Conservation (phyloP, 2,329 filamentous ascomycete species). For the Ophiostoma sp. region DNA sequence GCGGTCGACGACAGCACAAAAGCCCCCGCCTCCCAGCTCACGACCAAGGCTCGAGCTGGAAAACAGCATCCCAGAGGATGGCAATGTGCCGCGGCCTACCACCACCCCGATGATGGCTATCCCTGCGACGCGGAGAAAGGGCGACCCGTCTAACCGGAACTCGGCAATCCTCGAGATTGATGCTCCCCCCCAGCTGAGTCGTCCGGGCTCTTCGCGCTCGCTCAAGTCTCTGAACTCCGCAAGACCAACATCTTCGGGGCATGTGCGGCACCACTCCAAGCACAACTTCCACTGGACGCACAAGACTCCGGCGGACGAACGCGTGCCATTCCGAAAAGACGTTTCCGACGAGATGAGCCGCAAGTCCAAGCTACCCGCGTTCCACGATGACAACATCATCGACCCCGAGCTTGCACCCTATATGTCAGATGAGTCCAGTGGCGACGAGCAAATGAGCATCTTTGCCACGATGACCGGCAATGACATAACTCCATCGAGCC, state of each 20-base stretch:
- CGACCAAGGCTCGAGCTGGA: constrained; percentile 40
- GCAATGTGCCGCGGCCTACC: constrained; percentile 48
- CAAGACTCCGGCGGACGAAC: constrained; percentile 64
- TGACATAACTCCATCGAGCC: constrained; percentile 57
- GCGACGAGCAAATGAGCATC: constrained; percentile 84
- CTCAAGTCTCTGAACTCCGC: constrained; percentile 64
- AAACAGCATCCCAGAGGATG: constrained; percentile 37
- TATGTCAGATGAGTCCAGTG: constrained; percentile 92
- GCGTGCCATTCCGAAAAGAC: constrained; percentile 78
- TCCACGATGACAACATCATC: constrained; percentile 97
- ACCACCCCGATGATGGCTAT: constrained; percentile 68
- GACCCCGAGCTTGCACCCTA: constrained; percentile 93
- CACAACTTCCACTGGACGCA: constrained; percentile 75
- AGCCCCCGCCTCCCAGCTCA: constrained; percentile 19
- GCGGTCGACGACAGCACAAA: constrained; percentile 39
- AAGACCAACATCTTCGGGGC: constrained; percentile 67
- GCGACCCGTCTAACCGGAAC: constrained; percentile 68
- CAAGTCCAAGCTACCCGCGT: constrained; percentile 72
- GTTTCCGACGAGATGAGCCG: constrained; percentile 59
- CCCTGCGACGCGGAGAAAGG: constrained; percentile 57
- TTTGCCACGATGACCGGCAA: constrained; percentile 68
- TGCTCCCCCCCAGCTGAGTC: constrained; percentile 69
- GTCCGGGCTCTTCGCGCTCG: constrained; percentile 92
- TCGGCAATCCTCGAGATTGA: constrained; percentile 90
- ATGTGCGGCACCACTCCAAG: constrained; percentile 82